phyloP scores from a whole-genome alignment of 108 stramenopile genomes.

The Tribonema minus region DNA sequence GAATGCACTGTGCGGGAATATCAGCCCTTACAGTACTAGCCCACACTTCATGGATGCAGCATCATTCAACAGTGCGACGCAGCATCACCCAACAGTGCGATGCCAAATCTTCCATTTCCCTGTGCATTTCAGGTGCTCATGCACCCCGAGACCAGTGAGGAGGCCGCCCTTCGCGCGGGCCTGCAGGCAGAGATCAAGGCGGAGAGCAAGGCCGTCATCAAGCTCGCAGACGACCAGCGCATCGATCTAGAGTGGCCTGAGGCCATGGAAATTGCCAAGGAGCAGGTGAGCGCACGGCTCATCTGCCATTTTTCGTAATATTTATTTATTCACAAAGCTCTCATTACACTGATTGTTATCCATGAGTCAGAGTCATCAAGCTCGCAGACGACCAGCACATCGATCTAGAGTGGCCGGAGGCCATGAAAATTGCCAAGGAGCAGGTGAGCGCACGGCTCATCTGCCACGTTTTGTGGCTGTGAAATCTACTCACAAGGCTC shows the following conservation, averaged over 20 bases:
- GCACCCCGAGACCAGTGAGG: neutral
- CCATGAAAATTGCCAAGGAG: neutral
- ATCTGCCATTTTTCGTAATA: neutral
- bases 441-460: neutral
- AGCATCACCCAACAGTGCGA: too few species aligned
- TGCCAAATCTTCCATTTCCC: too few species aligned
- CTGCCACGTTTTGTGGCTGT: too few species aligned
- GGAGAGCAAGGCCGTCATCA: neutral
- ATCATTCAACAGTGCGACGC: too few species aligned
- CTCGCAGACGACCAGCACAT: neutral
- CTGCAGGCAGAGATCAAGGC: neutral
- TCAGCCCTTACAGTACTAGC: too few species aligned
- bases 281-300: neutral
- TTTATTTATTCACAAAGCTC: neutral
- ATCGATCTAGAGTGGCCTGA: neutral
- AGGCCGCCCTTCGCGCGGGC: neutral
- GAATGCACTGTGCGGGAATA: too few species aligned
- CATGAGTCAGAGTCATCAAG: neutral
- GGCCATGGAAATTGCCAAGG: neutral
- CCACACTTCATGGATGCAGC: too few species aligned
- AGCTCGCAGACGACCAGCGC: neutral
- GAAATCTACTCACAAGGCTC: too few species aligned
- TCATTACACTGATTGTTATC: neutral
- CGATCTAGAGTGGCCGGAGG: neutral
- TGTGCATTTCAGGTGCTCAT: neutral